Percentiles rank a stretch among this genome's conserved stretches.
Conservation (phyloP, 1,139 yeast genomes). For the Hemisphaericaspora xylanilytica region DNA sequence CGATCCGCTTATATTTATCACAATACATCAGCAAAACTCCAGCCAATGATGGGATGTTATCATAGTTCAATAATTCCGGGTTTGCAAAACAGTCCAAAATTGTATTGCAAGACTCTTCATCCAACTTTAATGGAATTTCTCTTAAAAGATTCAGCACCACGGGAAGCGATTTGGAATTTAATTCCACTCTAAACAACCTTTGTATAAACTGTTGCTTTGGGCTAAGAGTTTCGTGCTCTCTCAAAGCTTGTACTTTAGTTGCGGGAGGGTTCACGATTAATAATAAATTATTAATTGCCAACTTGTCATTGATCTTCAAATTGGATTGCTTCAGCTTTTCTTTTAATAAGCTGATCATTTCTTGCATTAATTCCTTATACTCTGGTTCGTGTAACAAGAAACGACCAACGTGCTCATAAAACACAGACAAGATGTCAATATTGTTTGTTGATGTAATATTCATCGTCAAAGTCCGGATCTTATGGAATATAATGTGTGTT, state of each 20-base stretch:
- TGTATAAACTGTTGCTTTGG: conserved; percentile 51
- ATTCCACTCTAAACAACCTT: conserved; percentile 50
- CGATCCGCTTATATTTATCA: conserved; percentile 34
- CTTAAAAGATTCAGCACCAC: conserved; percentile 40
- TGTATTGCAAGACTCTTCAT: conserved; percentile 36
- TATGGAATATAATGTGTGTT: conserved; percentile 66
- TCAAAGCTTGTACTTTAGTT: conserved; percentile 24
- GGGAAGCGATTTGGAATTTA: conserved; percentile 36
- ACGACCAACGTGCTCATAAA: conserved; percentile 76
- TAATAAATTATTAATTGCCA: conserved; percentile 60
- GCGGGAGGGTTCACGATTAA: conserved; percentile 61
- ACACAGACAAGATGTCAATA: conserved; percentile 60
- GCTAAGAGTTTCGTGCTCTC: conserved; percentile 22
- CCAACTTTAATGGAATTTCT: conserved; percentile 45
- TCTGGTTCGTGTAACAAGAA: conserved; percentile 63
- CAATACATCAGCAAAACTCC: conserved; percentile 39
- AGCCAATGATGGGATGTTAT: conserved; percentile 52
- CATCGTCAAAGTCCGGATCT: conserved; percentile 55
- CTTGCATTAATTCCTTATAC: conserved; percentile 57
- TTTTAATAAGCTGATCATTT: conserved; percentile 59
- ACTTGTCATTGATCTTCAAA: conserved; percentile 54
- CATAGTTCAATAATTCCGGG: conserved; percentile 63
- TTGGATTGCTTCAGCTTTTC: conserved; percentile 49
- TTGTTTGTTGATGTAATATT: conserved; percentile 54
- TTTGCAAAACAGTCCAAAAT: conserved; percentile 54